A percentile compares a stretch with the other conserved stretches of the same genome.
phyloP scores from a whole-genome alignment of 176 grass and related monocot species.

The Musa beccarii region DNA sequence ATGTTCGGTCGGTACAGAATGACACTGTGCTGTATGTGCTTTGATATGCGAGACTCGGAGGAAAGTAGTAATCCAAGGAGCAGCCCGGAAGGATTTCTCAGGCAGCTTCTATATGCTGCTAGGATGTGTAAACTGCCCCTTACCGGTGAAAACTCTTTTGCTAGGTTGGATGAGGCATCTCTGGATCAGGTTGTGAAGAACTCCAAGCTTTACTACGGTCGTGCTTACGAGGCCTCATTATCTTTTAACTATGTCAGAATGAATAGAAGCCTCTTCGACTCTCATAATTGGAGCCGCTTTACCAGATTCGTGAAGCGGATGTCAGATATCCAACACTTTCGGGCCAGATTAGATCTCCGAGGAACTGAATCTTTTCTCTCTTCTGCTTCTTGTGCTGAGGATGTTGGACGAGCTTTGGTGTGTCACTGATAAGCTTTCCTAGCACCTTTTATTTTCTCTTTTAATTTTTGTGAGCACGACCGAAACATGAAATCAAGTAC shows the following conservation, averaged over 20 bases:
- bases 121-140: slow-evolving; percentile 49
- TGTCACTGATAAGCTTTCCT: slow-evolving; percentile 28
- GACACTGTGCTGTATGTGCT: slow-evolving; percentile 45
- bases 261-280: slow-evolving; percentile 60
- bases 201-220: slow-evolving; percentile 47
- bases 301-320: slow-evolving; percentile 67
- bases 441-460: neutral
- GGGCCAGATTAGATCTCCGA: slow-evolving; percentile 48
- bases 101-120: slow-evolving; percentile 42
- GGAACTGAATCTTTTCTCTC: slow-evolving; percentile 38
- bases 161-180: slow-evolving; percentile 44
- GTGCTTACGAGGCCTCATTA: slow-evolving; percentile 40
- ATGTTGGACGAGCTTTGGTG: slow-evolving; percentile 35
- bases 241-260: slow-evolving; percentile 84
- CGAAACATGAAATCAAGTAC: neutral
- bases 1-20: slow-evolving; percentile 54
- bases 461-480: neutral
- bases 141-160: slow-evolving; percentile 48
- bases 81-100: slow-evolving; percentile 63
- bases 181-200: slow-evolving; percentile 58
- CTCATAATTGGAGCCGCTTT: slow-evolving; percentile 55
- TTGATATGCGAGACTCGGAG: slow-evolving; percentile 44
- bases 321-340: slow-evolving; percentile 54
- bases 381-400: slow-evolving; percentile 39
- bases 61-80: slow-evolving; percentile 32